Conservation (phyloP, 495 filamentous ascomycete species). For the Xylaria palmicola region DNA sequence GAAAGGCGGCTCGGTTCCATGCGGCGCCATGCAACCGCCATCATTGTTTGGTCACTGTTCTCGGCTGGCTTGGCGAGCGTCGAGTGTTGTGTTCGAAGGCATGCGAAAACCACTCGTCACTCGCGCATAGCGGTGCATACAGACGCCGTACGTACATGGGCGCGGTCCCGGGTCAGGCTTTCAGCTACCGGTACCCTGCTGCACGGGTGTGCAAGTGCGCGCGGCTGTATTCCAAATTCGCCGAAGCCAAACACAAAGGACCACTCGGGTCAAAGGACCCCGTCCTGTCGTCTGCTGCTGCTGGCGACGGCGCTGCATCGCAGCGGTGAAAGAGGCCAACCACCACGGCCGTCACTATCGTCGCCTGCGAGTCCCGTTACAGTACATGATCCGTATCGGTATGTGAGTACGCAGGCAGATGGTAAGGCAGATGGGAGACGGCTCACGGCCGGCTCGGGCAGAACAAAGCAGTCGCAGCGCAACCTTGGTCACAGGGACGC, state of each 20-base stretch:
- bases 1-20: conserved; percentile 6
- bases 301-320: background rate
- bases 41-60: background rate
- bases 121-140: too few species aligned
- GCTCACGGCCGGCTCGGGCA: conserved; percentile 4
- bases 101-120: too few species aligned
- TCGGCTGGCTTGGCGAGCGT: background rate
- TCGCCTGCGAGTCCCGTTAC: background rate
- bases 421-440: too few species aligned
- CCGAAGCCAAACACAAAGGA: conserved; percentile 6
- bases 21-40: conserved; percentile 4
- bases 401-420: too few species aligned
- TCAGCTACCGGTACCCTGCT: too few species aligned
- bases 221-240: conserved; percentile 17
- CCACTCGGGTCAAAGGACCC: conserved; percentile 3
- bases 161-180: too few species aligned
- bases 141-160: too few species aligned
- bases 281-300: background rate
- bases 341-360: background rate
- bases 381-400: background rate
- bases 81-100: too few species aligned
- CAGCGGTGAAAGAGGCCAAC: background rate
- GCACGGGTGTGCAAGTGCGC: background rate
- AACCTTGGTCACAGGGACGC: background rate
- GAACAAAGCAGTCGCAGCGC: conserved; percentile 7